Percentiles rank a stretch among this genome's conserved stretches.
Conservation (phyloP, 805 yeast genomes). For the Pichia ethanolica region DNA sequence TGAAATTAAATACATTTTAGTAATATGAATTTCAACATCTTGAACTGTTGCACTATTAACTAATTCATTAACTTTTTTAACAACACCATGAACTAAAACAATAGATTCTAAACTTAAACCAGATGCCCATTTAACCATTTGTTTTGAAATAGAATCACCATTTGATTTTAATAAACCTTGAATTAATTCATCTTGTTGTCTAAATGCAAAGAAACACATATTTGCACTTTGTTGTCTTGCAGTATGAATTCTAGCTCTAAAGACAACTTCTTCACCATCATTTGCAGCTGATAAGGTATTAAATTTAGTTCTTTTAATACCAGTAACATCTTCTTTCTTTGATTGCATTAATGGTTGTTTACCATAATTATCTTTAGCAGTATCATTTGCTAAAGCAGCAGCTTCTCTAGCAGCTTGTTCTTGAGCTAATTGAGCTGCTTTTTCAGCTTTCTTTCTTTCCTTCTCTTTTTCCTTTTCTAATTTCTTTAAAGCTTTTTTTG, state of each 20-base stretch:
- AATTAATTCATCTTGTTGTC: constrained; percentile 79
- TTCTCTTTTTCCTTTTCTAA: constrained; percentile 89
- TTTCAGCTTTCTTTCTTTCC: constrained; percentile 86
- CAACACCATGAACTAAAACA: constrained; percentile 82
- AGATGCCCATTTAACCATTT: constrained; percentile 95
- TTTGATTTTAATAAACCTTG: constrained; percentile 81
- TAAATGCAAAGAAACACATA: constrained; percentile 79
- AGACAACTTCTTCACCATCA: constrained; percentile 70
- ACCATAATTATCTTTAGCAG: constrained; percentile 85
- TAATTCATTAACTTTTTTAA: constrained; percentile 75
- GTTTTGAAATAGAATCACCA: constrained; percentile 70
- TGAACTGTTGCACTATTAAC: constrained; percentile 88
- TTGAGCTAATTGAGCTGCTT: constrained; percentile 77
- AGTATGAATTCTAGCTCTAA: constrained; percentile 92
- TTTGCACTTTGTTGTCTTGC: constrained; percentile 95
- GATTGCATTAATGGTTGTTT: constrained; percentile 83
- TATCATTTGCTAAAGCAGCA: constrained; percentile 69
- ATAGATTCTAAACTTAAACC: constrained; percentile 81
- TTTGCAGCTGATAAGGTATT: constrained; percentile 47
- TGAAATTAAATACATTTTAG: constrained; percentile 66
- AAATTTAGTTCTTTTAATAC: constrained; percentile 54
- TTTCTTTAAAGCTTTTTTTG: constrained; percentile 93
- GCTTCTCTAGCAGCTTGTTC: constrained; percentile 76
- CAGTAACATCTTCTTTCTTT: constrained; percentile 42
- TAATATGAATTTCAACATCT: constrained; percentile 77